Evolutionary conservation across 2,329 filamentous ascomycete species (phyloP).

Genomic region (Stromatinia cepivora): DNA sequence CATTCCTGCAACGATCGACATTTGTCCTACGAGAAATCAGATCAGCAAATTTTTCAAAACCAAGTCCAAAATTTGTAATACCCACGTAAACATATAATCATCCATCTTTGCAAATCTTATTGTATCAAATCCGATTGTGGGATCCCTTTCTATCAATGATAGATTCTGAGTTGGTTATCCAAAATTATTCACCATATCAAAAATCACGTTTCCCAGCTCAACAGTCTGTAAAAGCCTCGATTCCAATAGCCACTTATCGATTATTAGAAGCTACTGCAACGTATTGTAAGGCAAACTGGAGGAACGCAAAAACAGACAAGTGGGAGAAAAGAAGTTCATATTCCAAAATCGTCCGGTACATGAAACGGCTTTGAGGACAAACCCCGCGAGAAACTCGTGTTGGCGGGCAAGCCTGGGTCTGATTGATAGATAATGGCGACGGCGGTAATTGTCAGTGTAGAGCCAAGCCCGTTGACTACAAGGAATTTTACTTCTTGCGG

Average conservation of each 20-base stretch:
- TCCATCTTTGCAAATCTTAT: slow-evolving; percentile 35
- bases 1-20: slow-evolving; percentile 35
- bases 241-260: background rate
- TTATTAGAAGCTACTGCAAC: background rate
- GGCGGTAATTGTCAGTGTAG: background rate
- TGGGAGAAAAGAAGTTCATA: background rate
- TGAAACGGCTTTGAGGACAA: slow-evolving; percentile 1
- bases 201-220: background rate
- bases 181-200: background rate
- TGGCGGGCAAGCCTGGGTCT: slow-evolving; percentile 1
- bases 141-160: background rate
- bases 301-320: background rate
- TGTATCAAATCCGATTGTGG: background rate
- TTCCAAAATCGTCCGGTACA: slow-evolving; percentile 8
- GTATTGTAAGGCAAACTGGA: background rate
- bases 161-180: background rate
- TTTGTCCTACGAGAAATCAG: slow-evolving; percentile 25
- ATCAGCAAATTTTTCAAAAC: background rate
- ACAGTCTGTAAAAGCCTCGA: background rate
- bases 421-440: slow-evolving; percentile 11
- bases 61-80: background rate
- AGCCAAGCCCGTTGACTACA: background rate
- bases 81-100: slow-evolving; percentile 41
- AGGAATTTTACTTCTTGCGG: slow-evolving; percentile 18
- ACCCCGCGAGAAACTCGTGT: slow-evolving; percentile 14